Evolutionary conservation across 1,284 basidiomycete genomes (phyloP).

Genomic region (Sporisorium reilianum): DNA sequence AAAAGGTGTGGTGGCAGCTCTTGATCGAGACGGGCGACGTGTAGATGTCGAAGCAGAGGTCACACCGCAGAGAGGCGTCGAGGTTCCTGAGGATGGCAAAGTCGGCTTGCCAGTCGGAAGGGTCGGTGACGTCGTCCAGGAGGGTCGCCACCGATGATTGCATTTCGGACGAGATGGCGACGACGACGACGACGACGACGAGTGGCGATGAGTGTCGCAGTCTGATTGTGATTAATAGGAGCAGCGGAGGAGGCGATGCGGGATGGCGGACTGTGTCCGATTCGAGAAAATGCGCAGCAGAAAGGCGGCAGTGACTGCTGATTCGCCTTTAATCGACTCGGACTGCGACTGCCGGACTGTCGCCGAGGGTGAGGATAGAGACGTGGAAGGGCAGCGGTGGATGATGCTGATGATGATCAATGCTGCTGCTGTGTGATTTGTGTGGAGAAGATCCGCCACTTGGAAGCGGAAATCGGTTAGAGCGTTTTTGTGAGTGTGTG

Average conservation of each 20-base stretch:
- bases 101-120: constrained; percentile 61
- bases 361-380: neutral
- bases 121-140: constrained; percentile 59
- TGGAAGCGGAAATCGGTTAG: neutral
- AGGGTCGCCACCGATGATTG: constrained; percentile 23
- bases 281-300: neutral
- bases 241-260: neutral
- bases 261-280: neutral
- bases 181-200: neutral
- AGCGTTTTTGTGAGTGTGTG: too few relatives aligned
- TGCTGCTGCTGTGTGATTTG: neutral
- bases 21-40: constrained; percentile 63
- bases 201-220: neutral
- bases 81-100: constrained; percentile 52
- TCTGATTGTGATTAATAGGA: too few relatives aligned
- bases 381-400: neutral
- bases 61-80: constrained; percentile 60
- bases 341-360: neutral
- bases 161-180: constrained; percentile 4
- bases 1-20: constrained; percentile 64
- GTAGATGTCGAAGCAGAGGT: constrained; percentile 65
- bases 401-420: neutral
- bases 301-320: neutral
- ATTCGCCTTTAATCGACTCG: neutral
- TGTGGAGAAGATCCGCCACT: constrained; percentile 10